Evolutionary conservation across 768 basidiomycete genomes (phyloP).

Genomic region (Leccinum sublutescens): DNA sequence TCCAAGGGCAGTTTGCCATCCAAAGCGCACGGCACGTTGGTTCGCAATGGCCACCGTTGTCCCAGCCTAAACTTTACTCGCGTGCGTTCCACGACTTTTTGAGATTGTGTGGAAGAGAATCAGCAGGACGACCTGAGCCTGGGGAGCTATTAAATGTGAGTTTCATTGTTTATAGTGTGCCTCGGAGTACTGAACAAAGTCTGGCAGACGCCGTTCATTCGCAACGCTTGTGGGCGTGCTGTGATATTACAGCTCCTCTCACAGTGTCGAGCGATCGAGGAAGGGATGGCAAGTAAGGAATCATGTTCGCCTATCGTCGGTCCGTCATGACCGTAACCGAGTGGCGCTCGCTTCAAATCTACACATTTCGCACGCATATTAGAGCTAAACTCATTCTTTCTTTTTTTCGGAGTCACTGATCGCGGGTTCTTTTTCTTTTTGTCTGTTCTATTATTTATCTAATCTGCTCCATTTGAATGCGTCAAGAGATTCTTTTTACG

Average conservation of each 20-base stretch:
- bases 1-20: slow-evolving; percentile 27
- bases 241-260: slow-evolving; percentile 67
- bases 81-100: slow-evolving; percentile 74
- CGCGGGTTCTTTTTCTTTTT: too few species aligned
- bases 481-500: too few species aligned
- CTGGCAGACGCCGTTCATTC: slow-evolving; percentile 58
- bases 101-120: slow-evolving; percentile 60
- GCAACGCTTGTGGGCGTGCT: slow-evolving; percentile 63
- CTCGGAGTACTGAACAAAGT: slow-evolving; percentile 5
- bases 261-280: slow-evolving; percentile 68
- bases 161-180: neutral
- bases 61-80: slow-evolving; percentile 58
- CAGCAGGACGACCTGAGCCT: slow-evolving; percentile 53
- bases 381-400: too few species aligned
- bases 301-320: neutral
- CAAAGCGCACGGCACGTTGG: slow-evolving; percentile 45
- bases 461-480: too few species aligned
- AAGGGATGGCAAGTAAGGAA: slow-evolving; percentile 28
- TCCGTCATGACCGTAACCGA: neutral
- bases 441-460: too few species aligned
- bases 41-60: slow-evolving; percentile 64
- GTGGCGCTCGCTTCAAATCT: too few species aligned
- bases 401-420: too few species aligned
- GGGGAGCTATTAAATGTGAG: slow-evolving; percentile 58
- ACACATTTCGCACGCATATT: too few species aligned